These are phyloP conservation scores for Medicago arabica DNA, from an alignment of 306 rosid species.

Conservation along the genomic window DNA sequence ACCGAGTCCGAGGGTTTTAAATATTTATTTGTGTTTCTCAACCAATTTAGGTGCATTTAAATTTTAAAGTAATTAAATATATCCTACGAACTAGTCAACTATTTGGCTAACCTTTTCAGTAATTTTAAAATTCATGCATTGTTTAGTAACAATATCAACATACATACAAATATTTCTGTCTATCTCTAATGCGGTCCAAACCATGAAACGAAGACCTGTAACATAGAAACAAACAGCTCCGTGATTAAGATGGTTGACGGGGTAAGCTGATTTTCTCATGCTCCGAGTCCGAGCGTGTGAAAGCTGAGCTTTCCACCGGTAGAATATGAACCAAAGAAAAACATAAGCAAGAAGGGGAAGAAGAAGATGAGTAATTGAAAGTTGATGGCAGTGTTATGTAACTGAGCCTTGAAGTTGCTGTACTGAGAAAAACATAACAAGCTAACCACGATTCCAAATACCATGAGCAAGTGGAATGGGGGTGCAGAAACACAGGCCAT, in stretches of 20 bases:
- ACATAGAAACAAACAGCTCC: no score
- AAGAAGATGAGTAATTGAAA: conserved; percentile 62
- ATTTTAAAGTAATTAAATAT: background rate
- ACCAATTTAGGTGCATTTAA: background rate
- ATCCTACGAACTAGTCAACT: background rate
- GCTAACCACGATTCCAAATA: conserved; percentile 68
- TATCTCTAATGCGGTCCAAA: conserved; percentile 33
- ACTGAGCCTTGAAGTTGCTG: conserved; percentile 54
- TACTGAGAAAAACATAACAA: conserved; percentile 68
- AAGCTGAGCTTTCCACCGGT: background rate
- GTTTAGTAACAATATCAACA: background rate
- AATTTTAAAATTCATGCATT: background rate
- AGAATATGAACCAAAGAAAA: conserved; percentile 59
- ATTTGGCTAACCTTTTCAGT: background rate
- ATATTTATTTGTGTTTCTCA: background rate
- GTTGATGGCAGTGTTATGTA: conserved; percentile 45
- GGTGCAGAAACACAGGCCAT: conserved; percentile 63
- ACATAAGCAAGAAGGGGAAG: conserved; percentile 53
- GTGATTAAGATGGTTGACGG: no score
- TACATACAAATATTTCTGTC: background rate
- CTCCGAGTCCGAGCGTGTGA: no score
- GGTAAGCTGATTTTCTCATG: no score
- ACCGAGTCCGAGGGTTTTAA: background rate
- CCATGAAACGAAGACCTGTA: background rate
- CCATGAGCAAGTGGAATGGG: conserved; percentile 58